phyloP scores from a whole-genome alignment of 305 asterid genomes.

The Plantago lanceolata region DNA sequence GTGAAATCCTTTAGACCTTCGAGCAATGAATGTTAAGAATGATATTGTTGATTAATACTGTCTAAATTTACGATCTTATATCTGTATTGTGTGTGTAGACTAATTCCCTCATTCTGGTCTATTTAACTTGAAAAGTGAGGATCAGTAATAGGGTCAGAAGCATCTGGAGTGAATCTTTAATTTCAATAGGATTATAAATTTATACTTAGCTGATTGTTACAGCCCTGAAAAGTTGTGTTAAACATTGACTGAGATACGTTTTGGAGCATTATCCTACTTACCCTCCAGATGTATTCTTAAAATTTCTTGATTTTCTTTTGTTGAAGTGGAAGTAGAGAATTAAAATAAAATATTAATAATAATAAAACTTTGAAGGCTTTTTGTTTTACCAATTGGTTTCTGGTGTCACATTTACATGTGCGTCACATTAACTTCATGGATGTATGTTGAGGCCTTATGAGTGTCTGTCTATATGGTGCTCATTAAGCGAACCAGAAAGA shows the following conservation, averaged over 20 bases:
- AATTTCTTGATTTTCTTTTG: neutral
- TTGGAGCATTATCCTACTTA: neutral
- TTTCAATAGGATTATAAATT: neutral
- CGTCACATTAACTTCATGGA: neutral
- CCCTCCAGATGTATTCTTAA: neutral
- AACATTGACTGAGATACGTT: neutral
- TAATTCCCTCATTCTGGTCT: neutral
- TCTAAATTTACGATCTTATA: neutral
- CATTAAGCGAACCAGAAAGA: conserved; percentile 12
- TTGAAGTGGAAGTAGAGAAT: neutral
- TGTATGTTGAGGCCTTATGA: conserved; percentile 2
- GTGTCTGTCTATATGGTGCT: conserved; percentile 6
- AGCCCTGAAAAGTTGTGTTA: neutral
- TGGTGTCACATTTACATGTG: conserved; percentile 10
- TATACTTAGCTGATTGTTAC: neutral
- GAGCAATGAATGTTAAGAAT: no score
- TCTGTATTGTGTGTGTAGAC: neutral
- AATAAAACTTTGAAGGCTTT: neutral
- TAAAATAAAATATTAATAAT: no score
- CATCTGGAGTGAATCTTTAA: neutral
- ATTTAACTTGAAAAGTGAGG: neutral
- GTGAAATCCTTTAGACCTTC: neutral
- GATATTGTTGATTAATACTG: neutral
- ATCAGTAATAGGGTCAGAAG: conserved; percentile 3
- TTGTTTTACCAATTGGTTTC: conserved; percentile 7